These are phyloP conservation scores for Oxyria digyna DNA, from an alignment of 148 eudicot genomes.

Conservation along the genomic window DNA sequence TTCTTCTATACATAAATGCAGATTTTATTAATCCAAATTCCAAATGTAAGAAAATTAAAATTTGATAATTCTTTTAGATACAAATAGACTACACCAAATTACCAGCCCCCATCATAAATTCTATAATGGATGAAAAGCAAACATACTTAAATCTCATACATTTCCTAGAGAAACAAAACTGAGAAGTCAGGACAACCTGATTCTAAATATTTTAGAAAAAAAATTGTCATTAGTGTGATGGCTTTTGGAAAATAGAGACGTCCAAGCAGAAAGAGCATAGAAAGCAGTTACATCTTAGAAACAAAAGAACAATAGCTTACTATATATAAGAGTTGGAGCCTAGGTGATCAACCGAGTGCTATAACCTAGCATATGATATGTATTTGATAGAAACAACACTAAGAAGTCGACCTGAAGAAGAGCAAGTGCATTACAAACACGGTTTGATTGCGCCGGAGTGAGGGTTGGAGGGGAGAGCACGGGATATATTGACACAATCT, in stretches of 20 bases:
- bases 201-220: neutral
- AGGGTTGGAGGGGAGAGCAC: slow-evolving; percentile 80
- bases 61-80: neutral
- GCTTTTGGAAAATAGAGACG: no score
- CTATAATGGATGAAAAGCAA: neutral
- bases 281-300: no score
- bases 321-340: neutral
- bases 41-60: neutral
- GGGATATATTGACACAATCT: slow-evolving; percentile 85
- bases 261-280: no score
- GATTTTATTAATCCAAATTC: neutral
- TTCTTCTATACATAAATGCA: neutral
- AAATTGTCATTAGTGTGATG: no score
- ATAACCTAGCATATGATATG: neutral
- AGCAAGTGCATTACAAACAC: slow-evolving; percentile 97
- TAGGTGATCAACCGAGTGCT: neutral
- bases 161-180: no score
- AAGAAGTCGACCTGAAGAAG: slow-evolving; percentile 48
- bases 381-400: neutral
- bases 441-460: slow-evolving; percentile 81
- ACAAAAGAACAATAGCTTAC: neutral
- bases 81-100: no score
- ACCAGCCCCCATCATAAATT: neutral
- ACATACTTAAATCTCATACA: neutral
- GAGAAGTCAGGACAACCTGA: no score